Conservation (phyloP, 2,329 filamentous ascomycete species). For the Talaromyces sp. region DNA sequence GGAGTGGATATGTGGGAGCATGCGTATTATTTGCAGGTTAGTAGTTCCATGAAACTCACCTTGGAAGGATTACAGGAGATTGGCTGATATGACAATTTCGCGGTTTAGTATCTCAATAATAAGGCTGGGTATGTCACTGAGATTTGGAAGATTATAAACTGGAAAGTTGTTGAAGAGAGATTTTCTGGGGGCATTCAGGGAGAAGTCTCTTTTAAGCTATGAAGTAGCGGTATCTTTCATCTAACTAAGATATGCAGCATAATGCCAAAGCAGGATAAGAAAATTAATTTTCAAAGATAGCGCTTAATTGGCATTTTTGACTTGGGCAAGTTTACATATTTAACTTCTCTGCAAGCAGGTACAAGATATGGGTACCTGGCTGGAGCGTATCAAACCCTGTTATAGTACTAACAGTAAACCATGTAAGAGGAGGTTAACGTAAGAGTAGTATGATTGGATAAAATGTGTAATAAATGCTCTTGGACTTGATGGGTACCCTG, state of each 20-base stretch:
- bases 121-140: constrained; percentile 90
- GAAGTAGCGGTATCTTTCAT: neutral
- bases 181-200: constrained; percentile 41
- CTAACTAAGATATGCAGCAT: neutral
- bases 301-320: neutral
- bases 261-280: no score
- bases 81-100: neutral
- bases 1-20: constrained; percentile 94
- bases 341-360: neutral
- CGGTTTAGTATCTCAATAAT: constrained; percentile 76
- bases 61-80: neutral
- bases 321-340: no score
- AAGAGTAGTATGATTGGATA: neutral
- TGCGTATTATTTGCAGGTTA: constrained; percentile 79
- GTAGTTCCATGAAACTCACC: constrained; percentile 15
- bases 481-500: constrained; percentile 4
- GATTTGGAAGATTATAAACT: constrained; percentile 92
- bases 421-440: no score
- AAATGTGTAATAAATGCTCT: neutral
- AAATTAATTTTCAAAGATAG: no score
- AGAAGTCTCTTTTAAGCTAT: constrained; percentile 27
- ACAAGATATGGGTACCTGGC: neutral
- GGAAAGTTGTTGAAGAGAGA: constrained; percentile 77
- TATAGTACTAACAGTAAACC: neutral
- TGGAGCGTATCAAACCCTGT: neutral